A percentile compares a stretch with the other conserved stretches of the same genome.
These are phyloP conservation scores for Lentinula sp. DNA, from an alignment of 768 basidiomycete genomes.

Conservation along the genomic window DNA sequence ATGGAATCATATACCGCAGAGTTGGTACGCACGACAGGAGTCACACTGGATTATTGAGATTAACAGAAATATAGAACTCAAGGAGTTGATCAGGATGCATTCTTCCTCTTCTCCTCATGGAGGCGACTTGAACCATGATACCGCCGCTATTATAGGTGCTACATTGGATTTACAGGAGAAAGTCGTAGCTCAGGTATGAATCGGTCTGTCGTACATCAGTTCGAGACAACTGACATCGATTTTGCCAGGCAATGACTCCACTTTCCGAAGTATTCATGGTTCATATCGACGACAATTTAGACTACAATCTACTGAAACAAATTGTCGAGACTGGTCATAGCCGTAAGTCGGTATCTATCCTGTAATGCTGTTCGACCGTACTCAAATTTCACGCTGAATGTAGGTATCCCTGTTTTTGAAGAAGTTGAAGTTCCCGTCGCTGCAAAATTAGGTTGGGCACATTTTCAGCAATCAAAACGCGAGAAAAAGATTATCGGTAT, in stretches of 20 bases:
- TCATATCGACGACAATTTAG: conserved; percentile 71
- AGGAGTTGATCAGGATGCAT: conserved; percentile 89
- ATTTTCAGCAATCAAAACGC: conserved; percentile 21
- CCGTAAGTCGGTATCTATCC: conserved; percentile 23
- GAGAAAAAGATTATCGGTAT: conserved; percentile 82
- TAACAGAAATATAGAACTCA: conserved; percentile 48
- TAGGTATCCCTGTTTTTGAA: conserved; percentile 66
- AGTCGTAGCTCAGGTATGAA: conserved; percentile 57
- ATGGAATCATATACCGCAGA: conserved; percentile 87
- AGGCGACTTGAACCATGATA: conserved; percentile 82
- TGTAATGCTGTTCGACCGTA: neutral
- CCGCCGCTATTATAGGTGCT: conserved; percentile 85
- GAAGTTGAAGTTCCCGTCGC: conserved; percentile 54
- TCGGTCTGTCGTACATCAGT: neutral
- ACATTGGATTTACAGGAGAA: conserved; percentile 89
- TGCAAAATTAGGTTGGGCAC: conserved; percentile 4
- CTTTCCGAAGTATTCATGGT: conserved; percentile 83
- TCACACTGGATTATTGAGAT: neutral
- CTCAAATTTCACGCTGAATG: neutral
- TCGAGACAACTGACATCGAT: neutral
- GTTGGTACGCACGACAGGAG: conserved; percentile 32
- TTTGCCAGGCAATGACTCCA: conserved; percentile 68
- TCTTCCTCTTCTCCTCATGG: conserved; percentile 65
- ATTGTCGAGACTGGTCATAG: conserved; percentile 79
- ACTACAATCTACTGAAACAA: conserved; percentile 70